Base-by-base conservation (phyloP, 305 asterid genomes). In the Lippia alba region DNA sequence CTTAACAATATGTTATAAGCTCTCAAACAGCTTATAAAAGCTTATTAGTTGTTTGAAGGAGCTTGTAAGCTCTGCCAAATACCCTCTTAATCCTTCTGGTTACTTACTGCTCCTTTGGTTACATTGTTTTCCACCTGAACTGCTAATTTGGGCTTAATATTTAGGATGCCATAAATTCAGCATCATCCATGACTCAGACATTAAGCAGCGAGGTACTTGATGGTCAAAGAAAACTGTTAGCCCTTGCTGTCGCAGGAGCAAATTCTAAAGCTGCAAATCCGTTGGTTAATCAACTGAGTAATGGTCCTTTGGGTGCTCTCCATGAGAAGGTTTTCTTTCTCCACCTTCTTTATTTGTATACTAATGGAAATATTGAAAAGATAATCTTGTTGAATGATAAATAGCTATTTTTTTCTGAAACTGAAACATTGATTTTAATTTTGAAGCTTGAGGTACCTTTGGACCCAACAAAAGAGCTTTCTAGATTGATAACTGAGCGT, bases 391-490 rank as follows among this genome's bases (percentile, higher is more conserved):
- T 49, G 53, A 19, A 51, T 67, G 60, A 56, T 68, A n/a, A 36
- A 18, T 70, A 71, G 40, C 68, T 46, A 8, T 36, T 56, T 41
- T 60, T 8, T 39, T 68, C 71, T 76, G 61, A 80, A 56, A 48
- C n/a, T 3, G 14, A 8, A 1, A 36, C 6, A 36, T 36, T 24
- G 30, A 49, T 51, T 61, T 64, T 60, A 46, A 4, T 60, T 15
- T 41, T 71, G 46, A 71, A 91, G 98, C 74, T 86, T 55, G 97
- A 93, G 86, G 84, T 82, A 66, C 94, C 96, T 50, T 79, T 84
- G 67, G 98, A 93, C 86, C 98, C 98, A 24, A 93, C 96, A 32
- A 89, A 84, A 80, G 97, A 93, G 78, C 81, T 93, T 49, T 86
- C 98, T 19, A 93, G 97, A 78, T 66, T 91, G 78, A 66, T 85